Evolutionary conservation across 2,329 filamentous ascomycete species (phyloP), one percentile per base, ranked within the genome.

Genomic region (Monilinia fructigena): DNA sequence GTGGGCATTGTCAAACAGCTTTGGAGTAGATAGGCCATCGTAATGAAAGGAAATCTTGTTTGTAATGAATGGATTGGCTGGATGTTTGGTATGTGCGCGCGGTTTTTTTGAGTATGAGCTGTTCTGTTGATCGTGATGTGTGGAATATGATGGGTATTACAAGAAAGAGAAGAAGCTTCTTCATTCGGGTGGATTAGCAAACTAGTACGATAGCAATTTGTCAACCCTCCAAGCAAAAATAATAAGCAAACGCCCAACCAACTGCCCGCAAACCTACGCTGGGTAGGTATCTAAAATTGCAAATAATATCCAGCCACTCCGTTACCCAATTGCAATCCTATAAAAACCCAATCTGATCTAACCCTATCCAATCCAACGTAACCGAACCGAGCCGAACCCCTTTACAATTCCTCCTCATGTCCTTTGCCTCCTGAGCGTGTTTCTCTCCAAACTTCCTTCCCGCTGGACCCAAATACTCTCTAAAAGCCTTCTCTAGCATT

Each of bases 401-500:
- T 50, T 42, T 65, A 65, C 63, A 65, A 65, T 20, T 65, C 63
- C 20, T 65, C 63, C 18, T 65, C 63, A 11, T 65, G 63, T 7
- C 63, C 1, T 20, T 61, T 18, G 38, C n/a, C 38, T 53, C 48
- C 12, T 23, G n/a, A 2, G 35, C 8, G 38, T 53, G 8, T 16
- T 28, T 47, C 12, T 28, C 38, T 5, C 66, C 69, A 61, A 74
- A 74, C 31, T 68, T 72, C 66, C 66, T 76, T 45, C 70, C 68
- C 50, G 68, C 66, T 0, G 75, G 74, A 4, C 76, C 78, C 74
- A 82, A 82, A 67, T 83, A 82, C 68, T 78, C 77, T 68, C 78
- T 71, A 42, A 77, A 76, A 0, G 73, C 74, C 50, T 69, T 71
- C 66, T 67, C 83, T 74, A 98, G 76, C 40, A 89, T 77, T 72